Evolutionary conservation across 2,329 filamentous ascomycete species (phyloP).

Genomic region (Cordyceps cicadae): DNA sequence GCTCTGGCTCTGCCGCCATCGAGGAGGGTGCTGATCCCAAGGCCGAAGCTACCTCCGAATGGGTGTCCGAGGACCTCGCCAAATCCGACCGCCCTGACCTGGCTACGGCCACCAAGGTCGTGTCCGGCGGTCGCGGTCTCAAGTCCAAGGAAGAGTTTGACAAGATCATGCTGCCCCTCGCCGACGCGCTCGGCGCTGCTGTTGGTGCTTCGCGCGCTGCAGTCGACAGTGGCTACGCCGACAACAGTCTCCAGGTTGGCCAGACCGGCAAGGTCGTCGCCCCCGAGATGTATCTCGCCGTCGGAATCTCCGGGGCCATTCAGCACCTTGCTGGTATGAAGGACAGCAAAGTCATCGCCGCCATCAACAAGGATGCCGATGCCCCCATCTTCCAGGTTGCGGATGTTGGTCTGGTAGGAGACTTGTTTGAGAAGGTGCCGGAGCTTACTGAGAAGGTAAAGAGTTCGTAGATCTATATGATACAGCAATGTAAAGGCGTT

Average conservation of each 20-base stretch:
- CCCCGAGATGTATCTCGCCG: conserved; percentile 88
- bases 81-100: conserved; percentile 93
- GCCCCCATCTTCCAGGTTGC: conserved; percentile 98
- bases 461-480: conserved; percentile 30
- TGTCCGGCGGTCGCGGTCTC: conserved; percentile 86
- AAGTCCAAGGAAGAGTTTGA: conserved; percentile 99
- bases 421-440: conserved; percentile 91
- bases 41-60: conserved; percentile 63
- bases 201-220: conserved; percentile 92
- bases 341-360: conserved; percentile 98
- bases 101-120: conserved; percentile 78
- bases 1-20: conserved; percentile 65
- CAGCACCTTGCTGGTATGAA: conserved; percentile 99
- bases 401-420: conserved; percentile 89
- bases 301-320: conserved; percentile 93
- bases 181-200: conserved; percentile 87
- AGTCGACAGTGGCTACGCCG: conserved; percentile 93
- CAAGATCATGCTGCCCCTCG: conserved; percentile 80
- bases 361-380: conserved; percentile 96
- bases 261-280: conserved; percentile 99
- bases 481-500: conserved; percentile 16
- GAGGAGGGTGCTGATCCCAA: conserved; percentile 83
- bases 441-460: conserved; percentile 95
- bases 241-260: conserved; percentile 96
- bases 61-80: conserved; percentile 87